Base-by-base conservation (phyloP, 352 stramenopile species). In the Globisporangium carolinianum region DNA sequence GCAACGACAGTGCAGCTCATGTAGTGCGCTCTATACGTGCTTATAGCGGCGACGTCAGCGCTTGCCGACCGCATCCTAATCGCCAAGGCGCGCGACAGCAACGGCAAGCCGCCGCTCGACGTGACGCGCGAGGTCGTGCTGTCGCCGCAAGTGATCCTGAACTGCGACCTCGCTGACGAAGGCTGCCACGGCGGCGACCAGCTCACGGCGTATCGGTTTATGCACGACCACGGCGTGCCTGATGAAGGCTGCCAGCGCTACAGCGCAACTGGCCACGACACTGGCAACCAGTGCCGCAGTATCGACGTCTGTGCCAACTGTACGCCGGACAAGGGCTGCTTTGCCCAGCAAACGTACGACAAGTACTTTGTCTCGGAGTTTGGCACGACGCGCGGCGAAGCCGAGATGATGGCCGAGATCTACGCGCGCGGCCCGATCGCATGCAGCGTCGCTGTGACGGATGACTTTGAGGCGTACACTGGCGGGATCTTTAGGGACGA, bases 401-500 rank as follows among this genome's bases (percentile, higher is more conserved):
- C 91, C 51, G 79, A 96, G 55, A 98, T 99, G 81, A 98, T 97
- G 86, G 83, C 91, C 8, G 97, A 99, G 80, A 98, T 99, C 55
- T 98, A 95, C 58, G 89, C 85, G 24, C 92, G 96, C 49, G 96
- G 96, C 0, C 94, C 95, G 0, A 97, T 98, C 55, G 89, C 91
- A 3, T 98, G 94, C 65, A 95, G 80, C 46, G 91, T 98, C 14
- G 91, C 97, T 53, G 96, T 97, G 55, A 90, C 86, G 8, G 68
- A 93, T 41, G 79, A 74, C 57, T 91, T 96, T 52, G 66, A 87
- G 18, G 78, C 96, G 51, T 99, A 99, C 78, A 89, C 81, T 6
- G 95, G 92, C 24, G 96, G 96, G 32, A 87, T 98, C 57, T 92
- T 98, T 60, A 73, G 96, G 43, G 85, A 96, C 69, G 97, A 98